Conservation (phyloP, 192 early-diverging fungal genomes). For the Gamsiella multidivaricata region DNA sequence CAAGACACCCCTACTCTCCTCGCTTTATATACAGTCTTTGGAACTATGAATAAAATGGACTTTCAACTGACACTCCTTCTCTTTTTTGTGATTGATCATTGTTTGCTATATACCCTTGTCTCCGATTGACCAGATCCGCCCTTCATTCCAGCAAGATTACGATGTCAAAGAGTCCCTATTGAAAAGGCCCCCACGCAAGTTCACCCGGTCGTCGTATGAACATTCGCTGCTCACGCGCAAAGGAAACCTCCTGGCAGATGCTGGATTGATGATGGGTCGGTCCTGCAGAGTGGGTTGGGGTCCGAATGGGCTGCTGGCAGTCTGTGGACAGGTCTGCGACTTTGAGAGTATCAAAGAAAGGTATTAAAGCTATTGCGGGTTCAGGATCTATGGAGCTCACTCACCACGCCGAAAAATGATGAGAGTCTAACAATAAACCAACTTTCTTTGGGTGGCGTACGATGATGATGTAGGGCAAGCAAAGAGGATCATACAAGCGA, state of each 20-base stretch:
- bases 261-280: slow-evolving; percentile 83
- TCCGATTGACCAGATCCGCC: slow-evolving; percentile 16
- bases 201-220: slow-evolving; percentile 24
- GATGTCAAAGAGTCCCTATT: slow-evolving; percentile 2
- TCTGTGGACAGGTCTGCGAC: slow-evolving; percentile 56
- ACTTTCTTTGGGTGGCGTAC: not conserved
- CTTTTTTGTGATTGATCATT: not conserved
- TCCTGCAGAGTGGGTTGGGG: slow-evolving; percentile 91
- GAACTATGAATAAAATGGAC: slow-evolving; percentile 40
- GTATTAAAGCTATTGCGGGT: too few species aligned
- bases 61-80: slow-evolving; percentile 28
- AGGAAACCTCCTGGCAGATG: slow-evolving; percentile 69
- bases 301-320: slow-evolving; percentile 74
- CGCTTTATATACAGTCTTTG: not conserved
- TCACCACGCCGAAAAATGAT: too few species aligned
- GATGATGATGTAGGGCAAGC: not conserved
- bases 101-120: not conserved
- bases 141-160: slow-evolving; percentile 41
- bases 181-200: slow-evolving; percentile 29
- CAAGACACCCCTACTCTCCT: not conserved
- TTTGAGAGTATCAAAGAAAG: slow-evolving; percentile 40
- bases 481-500: not conserved
- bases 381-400: too few species aligned
- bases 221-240: slow-evolving; percentile 51
- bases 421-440: too few species aligned